Evolutionary conservation across 2,329 filamentous ascomycete species (phyloP), one percentile per base, ranked within the genome.

Genomic region (Colletotrichum australisinense): DNA sequence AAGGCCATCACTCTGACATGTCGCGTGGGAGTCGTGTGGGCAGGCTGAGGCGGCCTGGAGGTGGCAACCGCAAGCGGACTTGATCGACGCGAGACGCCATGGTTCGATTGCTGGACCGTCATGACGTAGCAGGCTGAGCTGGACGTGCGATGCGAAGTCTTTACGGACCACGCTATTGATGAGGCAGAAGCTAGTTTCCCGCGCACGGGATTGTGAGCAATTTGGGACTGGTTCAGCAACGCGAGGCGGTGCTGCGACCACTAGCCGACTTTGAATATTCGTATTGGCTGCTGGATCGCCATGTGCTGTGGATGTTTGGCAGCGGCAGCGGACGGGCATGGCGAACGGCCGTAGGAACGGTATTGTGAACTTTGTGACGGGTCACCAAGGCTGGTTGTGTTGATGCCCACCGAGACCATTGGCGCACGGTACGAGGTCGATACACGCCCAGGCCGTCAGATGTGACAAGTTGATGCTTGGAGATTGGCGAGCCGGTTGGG

Each of bases 1-100:
- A 63, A 49, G 53, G 66, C 14, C 8, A 22, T 24, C 42, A 49
- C 26, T 42, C 16, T 73, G 66, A 57, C 63, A 66, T 66, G 71
- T 73, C 71, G 71, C 67, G 71, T 73, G 71, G 71, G 35, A 72
- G 32, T 58, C 67, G 67, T 73, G 62, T 73, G 71, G 71, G 57
- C 49, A 58, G 62, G 62, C 68, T 67, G 62, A 71, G 53, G 49
- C 56, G 67, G 63, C 30, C 62, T 62, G 22, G 32, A 24, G 55
- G 26, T 35, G 32, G 67, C 28, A 72, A 28, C 49, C 56, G 62
- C 60, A 72, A 67, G 35, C 62, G 71, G 71, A 26, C 38, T 35
- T 24, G 71, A 71, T 73, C 67, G 67, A 42, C 35, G 38, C 67
- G 35, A 67, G 49, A 49, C 67, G 67, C 67, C 71, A 66, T 73